phyloP scores from a whole-genome alignment of 1,284 basidiomycete genomes.

The Anthracocystis walkeri region DNA sequence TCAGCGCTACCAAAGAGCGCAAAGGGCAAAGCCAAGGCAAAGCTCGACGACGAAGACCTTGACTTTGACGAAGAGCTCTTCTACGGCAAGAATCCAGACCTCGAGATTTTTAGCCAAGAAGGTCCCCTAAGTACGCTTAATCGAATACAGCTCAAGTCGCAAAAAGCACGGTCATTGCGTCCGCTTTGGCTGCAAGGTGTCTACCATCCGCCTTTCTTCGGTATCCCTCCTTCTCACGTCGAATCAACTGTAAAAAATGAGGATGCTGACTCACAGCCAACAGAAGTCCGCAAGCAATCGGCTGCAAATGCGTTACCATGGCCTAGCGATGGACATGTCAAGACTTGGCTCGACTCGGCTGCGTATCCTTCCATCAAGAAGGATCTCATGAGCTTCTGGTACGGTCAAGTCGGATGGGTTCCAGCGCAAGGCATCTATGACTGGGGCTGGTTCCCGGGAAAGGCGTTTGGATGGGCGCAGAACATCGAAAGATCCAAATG shows the following conservation, averaged over 20 bases:
- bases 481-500: slow-evolving; percentile 14
- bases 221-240: slow-evolving; percentile 12
- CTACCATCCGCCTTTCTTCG: slow-evolving; percentile 27
- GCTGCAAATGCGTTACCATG: slow-evolving; percentile 16
- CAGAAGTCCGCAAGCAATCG: background rate
- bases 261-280: slow-evolving; percentile 9
- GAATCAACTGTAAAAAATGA: slow-evolving; percentile 1
- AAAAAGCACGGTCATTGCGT: slow-evolving; percentile 25
- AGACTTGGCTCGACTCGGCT: slow-evolving; percentile 16
- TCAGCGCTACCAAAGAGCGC: background rate
- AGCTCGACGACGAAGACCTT: slow-evolving; percentile 9
- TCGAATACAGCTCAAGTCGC: slow-evolving; percentile 18
- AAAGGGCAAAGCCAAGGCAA: slow-evolving; percentile 24
- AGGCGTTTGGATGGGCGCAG: slow-evolving; percentile 29
- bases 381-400: slow-evolving; percentile 24
- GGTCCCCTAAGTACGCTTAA: slow-evolving; percentile 18
- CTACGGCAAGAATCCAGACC: slow-evolving; percentile 18
- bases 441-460: slow-evolving; percentile 45
- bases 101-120: slow-evolving; percentile 21
- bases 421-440: slow-evolving; percentile 38
- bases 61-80: slow-evolving; percentile 15
- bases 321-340: slow-evolving; percentile 29
- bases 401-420: slow-evolving; percentile 30
- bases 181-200: slow-evolving; percentile 35
- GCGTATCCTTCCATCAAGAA: slow-evolving; percentile 27